Conservation (phyloP, 345 rosid species). For the Camelina laxa region DNA sequence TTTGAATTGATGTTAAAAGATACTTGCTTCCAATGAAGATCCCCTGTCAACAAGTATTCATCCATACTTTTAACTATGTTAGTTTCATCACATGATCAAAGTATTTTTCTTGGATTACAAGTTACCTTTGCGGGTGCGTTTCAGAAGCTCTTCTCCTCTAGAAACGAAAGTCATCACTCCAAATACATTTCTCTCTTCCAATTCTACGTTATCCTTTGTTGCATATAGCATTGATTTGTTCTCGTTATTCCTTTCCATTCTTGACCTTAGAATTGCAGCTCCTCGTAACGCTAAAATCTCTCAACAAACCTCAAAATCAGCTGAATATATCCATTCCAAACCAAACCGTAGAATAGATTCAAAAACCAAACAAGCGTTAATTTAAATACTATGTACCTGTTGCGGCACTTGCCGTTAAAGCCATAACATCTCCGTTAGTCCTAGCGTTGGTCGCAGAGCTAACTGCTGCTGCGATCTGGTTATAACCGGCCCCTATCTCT, state of each 20-base stretch:
- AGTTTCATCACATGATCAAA: not conserved
- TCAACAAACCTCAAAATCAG: constrained; percentile 48
- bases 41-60: constrained; percentile 59
- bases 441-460: constrained; percentile 81
- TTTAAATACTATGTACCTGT: constrained; percentile 57
- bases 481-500: constrained; percentile 89
- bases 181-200: constrained; percentile 53
- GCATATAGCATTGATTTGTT: constrained; percentile 45
- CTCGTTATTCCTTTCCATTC: constrained; percentile 70
- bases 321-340: too few species aligned
- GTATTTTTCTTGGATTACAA: constrained; percentile 17
- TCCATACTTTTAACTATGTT: not conserved
- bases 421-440: constrained; percentile 87
- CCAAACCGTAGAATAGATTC: too few species aligned
- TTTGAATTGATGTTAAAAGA: constrained; percentile 76
- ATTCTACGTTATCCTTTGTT: constrained; percentile 58
- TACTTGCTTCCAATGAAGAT: constrained; percentile 90
- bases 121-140: constrained; percentile 94
- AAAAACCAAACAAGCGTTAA: too few species aligned
- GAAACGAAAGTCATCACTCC: constrained; percentile 67
- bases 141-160: constrained; percentile 87
- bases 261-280: constrained; percentile 73
- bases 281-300: constrained; percentile 72
- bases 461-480: constrained; percentile 69
- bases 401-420: constrained; percentile 94